These are phyloP conservation scores for Cyanidium caldarium DNA, from an alignment of 23 red algal species.

Conservation along the genomic window DNA sequence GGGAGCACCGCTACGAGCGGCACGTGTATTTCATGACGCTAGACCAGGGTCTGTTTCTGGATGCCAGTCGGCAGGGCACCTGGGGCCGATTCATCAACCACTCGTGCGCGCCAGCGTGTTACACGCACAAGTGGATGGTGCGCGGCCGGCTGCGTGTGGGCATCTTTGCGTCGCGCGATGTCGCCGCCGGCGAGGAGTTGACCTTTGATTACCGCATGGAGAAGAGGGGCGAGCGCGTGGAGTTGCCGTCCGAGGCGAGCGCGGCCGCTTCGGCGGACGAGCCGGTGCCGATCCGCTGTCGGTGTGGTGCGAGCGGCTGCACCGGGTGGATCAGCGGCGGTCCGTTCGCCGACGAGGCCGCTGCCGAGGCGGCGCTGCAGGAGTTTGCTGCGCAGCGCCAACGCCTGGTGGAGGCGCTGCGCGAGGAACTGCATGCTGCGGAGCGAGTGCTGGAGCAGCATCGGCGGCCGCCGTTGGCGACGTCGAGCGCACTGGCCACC, in stretches of 20 bases:
- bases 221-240: too few species aligned
- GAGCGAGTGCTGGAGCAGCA: neutral
- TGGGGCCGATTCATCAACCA: slow-evolving; percentile 84
- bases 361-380: neutral
- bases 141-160: slow-evolving; percentile 56
- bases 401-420: neutral
- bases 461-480: neutral
- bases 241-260: too few species aligned
- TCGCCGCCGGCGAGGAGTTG: slow-evolving; percentile 60
- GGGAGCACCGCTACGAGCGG: slow-evolving; percentile 42
- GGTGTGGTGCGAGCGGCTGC: neutral
- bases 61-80: slow-evolving; percentile 56
- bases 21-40: slow-evolving; percentile 97
- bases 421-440: neutral
- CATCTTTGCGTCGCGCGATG: slow-evolving; percentile 43
- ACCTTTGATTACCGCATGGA: slow-evolving; percentile 85
- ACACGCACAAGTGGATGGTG: slow-evolving; percentile 95
- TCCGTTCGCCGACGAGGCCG: neutral
- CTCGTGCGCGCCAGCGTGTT: slow-evolving; percentile 64
- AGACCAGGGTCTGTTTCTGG: slow-evolving; percentile 46
- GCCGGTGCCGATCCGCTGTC: neutral
- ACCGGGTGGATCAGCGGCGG: neutral
- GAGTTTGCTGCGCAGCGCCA: neutral
- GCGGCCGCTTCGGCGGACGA: neutral
- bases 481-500: neutral